These are phyloP conservation scores for Cadophora sp. DNA, from an alignment of 2,329 filamentous ascomycete genomes.

Conservation along the genomic window DNA sequence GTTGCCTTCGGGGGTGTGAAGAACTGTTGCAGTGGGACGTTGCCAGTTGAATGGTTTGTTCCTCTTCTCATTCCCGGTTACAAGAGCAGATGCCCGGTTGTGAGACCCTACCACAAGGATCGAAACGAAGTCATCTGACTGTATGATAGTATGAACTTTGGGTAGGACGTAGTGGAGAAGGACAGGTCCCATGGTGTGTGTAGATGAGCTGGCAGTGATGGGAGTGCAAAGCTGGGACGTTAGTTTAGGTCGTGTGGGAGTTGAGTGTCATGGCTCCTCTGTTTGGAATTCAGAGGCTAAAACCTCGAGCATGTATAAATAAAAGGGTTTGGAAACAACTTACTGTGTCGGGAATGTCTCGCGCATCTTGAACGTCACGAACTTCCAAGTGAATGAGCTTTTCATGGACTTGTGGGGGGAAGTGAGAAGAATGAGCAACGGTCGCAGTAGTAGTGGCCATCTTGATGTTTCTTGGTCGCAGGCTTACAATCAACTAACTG, in stretches of 20 bases:
- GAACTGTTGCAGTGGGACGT: slow-evolving; percentile 28
- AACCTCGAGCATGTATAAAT: no score
- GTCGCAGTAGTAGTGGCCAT: not conserved
- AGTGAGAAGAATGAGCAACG: not conserved
- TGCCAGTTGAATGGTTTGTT: slow-evolving; percentile 37
- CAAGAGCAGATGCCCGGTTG: slow-evolving; percentile 17
- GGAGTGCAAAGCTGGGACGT: not conserved
- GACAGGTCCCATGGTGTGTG: slow-evolving; percentile 21
- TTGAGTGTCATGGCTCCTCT: not conserved
- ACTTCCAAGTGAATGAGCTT: not conserved
- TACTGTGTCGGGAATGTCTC: not conserved
- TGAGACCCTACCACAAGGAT: slow-evolving; percentile 22
- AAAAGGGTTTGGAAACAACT: not conserved
- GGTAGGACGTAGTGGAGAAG: slow-evolving; percentile 20
- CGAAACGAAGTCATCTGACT: not conserved
- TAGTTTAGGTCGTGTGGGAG: not conserved
- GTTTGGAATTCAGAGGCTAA: no score
- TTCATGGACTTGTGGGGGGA: not conserved
- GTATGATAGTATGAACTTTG: slow-evolving; percentile 22
- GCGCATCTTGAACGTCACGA: not conserved
- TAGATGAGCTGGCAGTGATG: slow-evolving; percentile 3
- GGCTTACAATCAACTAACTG: not conserved
- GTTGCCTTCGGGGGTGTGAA: slow-evolving; percentile 17
- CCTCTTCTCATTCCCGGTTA: slow-evolving; percentile 28
- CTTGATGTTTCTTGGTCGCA: not conserved